Conservation (phyloP, 208 protist genomes). For the Trypanosoma grayi region DNA sequence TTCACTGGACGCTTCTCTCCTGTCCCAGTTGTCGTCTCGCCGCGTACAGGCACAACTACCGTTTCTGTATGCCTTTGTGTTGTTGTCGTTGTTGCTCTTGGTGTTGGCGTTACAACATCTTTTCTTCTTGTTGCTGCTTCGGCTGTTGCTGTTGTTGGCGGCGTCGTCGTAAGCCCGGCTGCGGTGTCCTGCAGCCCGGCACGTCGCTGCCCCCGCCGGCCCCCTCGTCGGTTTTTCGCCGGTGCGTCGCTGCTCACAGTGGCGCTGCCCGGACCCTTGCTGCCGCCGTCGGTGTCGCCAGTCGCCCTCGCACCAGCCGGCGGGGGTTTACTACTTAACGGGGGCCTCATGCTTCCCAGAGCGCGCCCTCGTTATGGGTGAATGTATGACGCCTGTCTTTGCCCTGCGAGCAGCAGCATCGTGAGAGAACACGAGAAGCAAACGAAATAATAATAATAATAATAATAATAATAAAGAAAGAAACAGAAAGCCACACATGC, state of each 20-base stretch:
- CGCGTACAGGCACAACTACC: constrained; percentile 13
- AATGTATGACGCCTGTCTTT: no score
- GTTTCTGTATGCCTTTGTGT: constrained; percentile 1
- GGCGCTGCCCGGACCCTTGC: background rate
- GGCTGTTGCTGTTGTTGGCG: constrained; percentile 15
- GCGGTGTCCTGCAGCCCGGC: constrained; percentile 7
- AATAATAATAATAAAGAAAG: no score
- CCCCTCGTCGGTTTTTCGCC: constrained; percentile 17
- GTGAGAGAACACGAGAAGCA: no score
- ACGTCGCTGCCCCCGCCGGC: constrained; percentile 7
- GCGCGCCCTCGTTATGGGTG: no score
- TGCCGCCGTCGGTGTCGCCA: background rate
- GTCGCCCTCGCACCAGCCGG: background rate
- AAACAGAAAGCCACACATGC: no score
- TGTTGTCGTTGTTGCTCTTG: constrained; percentile 11
- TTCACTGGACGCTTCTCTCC: constrained; percentile 4
- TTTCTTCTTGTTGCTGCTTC: no score
- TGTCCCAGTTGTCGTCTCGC: background rate
- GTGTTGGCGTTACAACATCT: no score
- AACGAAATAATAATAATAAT: no score
- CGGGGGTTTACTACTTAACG: background rate
- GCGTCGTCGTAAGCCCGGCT: background rate
- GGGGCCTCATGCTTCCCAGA: background rate
- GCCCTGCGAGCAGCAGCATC: no score
- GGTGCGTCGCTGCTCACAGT: background rate